Evolutionary conservation across 768 basidiomycete genomes (phyloP), one percentile per base, ranked within the genome.

Genomic region (Boletus rufocinnamomeus): DNA sequence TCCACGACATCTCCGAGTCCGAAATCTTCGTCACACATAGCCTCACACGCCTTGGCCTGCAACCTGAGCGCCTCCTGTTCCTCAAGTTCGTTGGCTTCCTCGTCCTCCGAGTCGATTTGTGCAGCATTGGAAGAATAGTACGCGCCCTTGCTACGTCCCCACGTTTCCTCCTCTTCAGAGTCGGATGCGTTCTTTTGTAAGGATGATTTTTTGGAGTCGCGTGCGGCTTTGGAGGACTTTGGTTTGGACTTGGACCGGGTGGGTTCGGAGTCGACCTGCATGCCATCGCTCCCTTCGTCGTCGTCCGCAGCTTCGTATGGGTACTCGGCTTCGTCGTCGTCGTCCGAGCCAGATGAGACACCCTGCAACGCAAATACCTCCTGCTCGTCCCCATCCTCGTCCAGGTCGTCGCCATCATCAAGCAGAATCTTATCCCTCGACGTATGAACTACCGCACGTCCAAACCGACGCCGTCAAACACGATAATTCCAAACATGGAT

Each of bases 111-210:
- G 52, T 91, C 91, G 38, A 93, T 76, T 54, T 90, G 76, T 37
- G 80, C 87, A 34, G 90, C 92, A 70, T 93, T 93, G 5, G 89
- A 91, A 4, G 91, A 84, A 69, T 96, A 96, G 74, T 95, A 98
- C 5, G 84, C 87, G 41, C 84, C 80, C 73, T 87, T 88, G 61
- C 85, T 83, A 58, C 77, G 80, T 11, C 95, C 95, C 95, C 95
- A 98, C 1, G 82, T 83, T 72, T 83, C 84, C 58, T 83, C 83
- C 51, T 82, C 82, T 13, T 73, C 74, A 2, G 70, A 68, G 46
- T 64, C 67, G 32, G 63, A 64, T 6, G 63, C 6, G 14, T 48
- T 10, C 44, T 54, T 58, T 6, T 30, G 45, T 3, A 49, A 40
- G 19, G 51, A 30, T 35, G 64, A 21, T 51, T 53, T 65, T 54